These are phyloP conservation scores for Epichloe gansuensis DNA, from an alignment of 2,329 filamentous ascomycete genomes.

Conservation along the genomic window DNA sequence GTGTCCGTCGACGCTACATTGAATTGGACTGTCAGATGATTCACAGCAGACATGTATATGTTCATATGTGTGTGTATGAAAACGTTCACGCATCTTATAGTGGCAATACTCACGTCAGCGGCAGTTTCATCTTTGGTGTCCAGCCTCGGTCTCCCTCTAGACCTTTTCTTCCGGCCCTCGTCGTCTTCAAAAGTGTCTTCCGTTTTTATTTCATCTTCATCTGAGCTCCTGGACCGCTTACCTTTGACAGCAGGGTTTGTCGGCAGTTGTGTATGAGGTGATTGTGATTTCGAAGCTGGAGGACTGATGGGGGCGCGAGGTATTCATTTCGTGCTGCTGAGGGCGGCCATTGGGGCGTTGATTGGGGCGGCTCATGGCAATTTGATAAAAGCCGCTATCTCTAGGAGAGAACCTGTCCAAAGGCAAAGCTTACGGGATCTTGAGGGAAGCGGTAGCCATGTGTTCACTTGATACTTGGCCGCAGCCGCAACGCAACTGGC, in stretches of 20 bases:
- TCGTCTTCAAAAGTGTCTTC: constrained; percentile 23
- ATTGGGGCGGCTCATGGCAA: not conserved
- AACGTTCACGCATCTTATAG: not conserved
- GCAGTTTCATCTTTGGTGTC: constrained; percentile 69
- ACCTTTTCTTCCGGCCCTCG: constrained; percentile 40
- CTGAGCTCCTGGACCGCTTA: constrained; percentile 11
- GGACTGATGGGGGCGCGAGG: not conserved
- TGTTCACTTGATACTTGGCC: not conserved
- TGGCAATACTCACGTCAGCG: constrained; percentile 52
- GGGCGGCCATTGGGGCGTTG: not conserved
- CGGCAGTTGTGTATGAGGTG: not conserved
- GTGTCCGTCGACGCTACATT: constrained; percentile 61
- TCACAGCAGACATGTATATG: not conserved
- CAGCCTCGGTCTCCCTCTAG: constrained; percentile 61
- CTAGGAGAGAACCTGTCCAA: not conserved
- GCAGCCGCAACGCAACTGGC: not conserved
- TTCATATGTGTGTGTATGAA: not conserved
- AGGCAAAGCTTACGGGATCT: not conserved
- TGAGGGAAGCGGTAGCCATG: not conserved
- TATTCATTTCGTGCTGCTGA: not conserved
- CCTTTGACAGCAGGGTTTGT: not conserved
- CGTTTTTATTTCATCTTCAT: not conserved
- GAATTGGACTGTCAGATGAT: constrained; percentile 1
- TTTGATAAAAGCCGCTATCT: not conserved
- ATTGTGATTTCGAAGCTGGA: not conserved